Base-by-base conservation (phyloP, 108 stramenopile genomes). In the Aureococcus anophagefferens region DNA sequence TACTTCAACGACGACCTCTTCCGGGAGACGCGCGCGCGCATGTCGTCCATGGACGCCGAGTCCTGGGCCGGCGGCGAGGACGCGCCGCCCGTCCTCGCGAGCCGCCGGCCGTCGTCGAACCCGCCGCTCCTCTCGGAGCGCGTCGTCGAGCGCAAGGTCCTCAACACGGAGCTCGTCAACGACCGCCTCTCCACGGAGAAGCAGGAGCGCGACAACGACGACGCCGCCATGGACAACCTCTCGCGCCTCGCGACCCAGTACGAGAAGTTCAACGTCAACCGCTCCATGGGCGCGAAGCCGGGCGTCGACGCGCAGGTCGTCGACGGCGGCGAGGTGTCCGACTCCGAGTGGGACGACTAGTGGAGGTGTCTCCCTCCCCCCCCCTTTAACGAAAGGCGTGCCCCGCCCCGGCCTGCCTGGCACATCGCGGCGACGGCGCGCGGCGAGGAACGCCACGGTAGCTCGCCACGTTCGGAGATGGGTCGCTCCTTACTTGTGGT, bases 1-100 rank as follows among this genome's bases (percentile, higher is more conserved):
- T 64, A 11, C 64, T 64, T 64, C 64, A 64, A 64, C 64, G 64
- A 64, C 64, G 64, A 64, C 64, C 7, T 64, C 32, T 64, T 31
- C 32, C 3, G 14, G 3, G 25, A 59, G 21, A 25, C 51, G 14
- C 51, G 25, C 21, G 17, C 51, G 1, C 4, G 51, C 21, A 1
- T 59, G 21, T 11, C 51, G 17, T 59, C 51, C 51, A 44, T 11
- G 7, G 1, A 1, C 17, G 51, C 51, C 51, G 25, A 16, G 51
- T 1, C 0, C 51, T 59, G 51, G 51, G 21, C 25, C 51, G 51
- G 3, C 51, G 21, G 25, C 14, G 51, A 59, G 25, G 1, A 28
- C 51, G 7, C 51, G 17, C 51, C 21, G 25, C 25, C 51, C 4
- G 1, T 59, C 7, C 4, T 1, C 3, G 21, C 17, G 25, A 9